Percentiles rank a stretch among this genome's conserved stretches.
These are phyloP conservation scores for Schizophyllum commune DNA, from an alignment of 1,284 basidiomycete genomes.

Conservation along the genomic window DNA sequence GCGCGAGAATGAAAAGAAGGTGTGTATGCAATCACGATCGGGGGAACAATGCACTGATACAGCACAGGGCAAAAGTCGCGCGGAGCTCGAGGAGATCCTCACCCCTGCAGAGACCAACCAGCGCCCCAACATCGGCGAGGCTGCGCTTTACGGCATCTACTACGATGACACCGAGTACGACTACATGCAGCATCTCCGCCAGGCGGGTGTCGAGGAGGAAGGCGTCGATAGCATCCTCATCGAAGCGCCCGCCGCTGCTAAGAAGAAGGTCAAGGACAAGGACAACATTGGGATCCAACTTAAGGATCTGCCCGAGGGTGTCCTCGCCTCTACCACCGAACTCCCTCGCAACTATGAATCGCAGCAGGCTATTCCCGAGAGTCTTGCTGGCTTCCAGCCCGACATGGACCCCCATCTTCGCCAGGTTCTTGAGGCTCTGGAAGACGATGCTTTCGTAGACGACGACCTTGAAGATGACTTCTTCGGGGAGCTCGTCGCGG, in stretches of 20 bases:
- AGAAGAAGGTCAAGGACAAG: conserved; percentile 29
- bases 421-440: conserved; percentile 90
- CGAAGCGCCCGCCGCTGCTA: conserved; percentile 50
- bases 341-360: conserved; percentile 70
- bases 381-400: conserved; percentile 85
- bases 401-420: conserved; percentile 96
- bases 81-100: conserved; percentile 61
- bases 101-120: conserved; percentile 50
- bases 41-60: conserved; percentile 6
- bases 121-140: conserved; percentile 70
- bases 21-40: conserved; percentile 19
- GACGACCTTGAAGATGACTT: conserved; percentile 66
- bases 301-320: conserved; percentile 51
- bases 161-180: conserved; percentile 98
- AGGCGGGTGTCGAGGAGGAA: conserved; percentile 66
- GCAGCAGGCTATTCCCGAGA: conserved; percentile 70
- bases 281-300: conserved; percentile 28
- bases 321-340: conserved; percentile 66
- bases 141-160: conserved; percentile 85
- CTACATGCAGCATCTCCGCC: conserved; percentile 95
- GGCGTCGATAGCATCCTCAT: conserved; percentile 73
- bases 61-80: conserved; percentile 65
- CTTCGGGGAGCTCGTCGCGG: conserved; percentile 64
- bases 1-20: conserved; percentile 67
- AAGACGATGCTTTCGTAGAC: conserved; percentile 92